Evolutionary conservation across 768 basidiomycete genomes (phyloP), one percentile per base, ranked within the genome.

Genomic region (Agrocybe pediades): DNA sequence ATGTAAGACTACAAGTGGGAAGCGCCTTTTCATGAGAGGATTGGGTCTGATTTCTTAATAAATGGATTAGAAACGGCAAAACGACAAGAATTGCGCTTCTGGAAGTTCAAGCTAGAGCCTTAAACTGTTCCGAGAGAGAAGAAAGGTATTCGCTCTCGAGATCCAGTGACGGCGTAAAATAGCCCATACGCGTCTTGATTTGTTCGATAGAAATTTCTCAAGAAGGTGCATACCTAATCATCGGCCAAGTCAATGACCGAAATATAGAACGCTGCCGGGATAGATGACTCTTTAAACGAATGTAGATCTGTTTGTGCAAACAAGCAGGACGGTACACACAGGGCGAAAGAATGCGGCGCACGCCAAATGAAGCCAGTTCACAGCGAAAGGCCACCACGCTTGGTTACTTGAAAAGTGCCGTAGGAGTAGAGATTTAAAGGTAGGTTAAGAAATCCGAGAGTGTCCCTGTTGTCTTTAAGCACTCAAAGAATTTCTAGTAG

Each of bases 161-260:
- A 50, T 9, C 36, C 44, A 24, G 13, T 20, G 5, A 40, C 27
- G 39, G 27, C 41, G 41, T 41, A 24, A 30, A 43, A 41, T 51
- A 29, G 36, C 33, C 25, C 48, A 39, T 23, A 48, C 42, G 30
- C 24, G 42, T 26, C 23, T 33, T 48, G n/a, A n/a, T 30, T 33
- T 24, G 55, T 52, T 40, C 44, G 39, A 30, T 21, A 24, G 52
- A 51, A 45, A 49, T 24, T 52, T 56, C 51, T 48, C 29, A 52
- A 39, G 41, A 53, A 46, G 50, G 21, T 41, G 51, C 55, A 51
- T 56, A 56, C 55, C 55, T 56, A 52, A 56, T 56, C 46, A 49
- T 41, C 15, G 36, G 27, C 20, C 26, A 33, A 26, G 15, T 41
- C 27, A 26, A 9, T 41, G 48, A 25, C 48, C 39, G 25, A 21